Conservation (phyloP, 2,329 filamentous ascomycete genomes). For the Catunica adiposa region DNA sequence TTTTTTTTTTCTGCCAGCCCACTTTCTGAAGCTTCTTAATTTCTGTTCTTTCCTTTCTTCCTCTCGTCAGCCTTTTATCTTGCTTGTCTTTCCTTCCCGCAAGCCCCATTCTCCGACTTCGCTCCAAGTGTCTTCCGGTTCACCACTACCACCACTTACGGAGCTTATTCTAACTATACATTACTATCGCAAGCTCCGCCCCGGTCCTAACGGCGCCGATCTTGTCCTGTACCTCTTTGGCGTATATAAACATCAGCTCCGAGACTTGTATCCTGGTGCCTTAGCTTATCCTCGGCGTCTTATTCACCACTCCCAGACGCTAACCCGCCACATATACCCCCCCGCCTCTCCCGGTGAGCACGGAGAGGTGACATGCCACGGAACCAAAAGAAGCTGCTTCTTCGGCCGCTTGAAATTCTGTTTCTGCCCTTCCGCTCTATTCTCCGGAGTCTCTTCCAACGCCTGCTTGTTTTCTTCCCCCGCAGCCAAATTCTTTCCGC, state of each 20-base stretch:
- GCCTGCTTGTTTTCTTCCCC: conserved; percentile 11
- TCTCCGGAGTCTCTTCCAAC: conserved; percentile 15
- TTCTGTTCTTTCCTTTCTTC: conserved; percentile 3
- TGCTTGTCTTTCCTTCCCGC: background rate
- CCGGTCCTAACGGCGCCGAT: background rate
- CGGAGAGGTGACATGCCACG: conserved; percentile 13
- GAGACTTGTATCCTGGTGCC: background rate
- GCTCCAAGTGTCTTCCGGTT: background rate
- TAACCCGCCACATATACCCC: background rate
- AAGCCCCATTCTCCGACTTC: background rate
- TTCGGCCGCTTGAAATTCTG: conserved; percentile 20
- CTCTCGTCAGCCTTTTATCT: background rate
- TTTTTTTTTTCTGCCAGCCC: conserved; percentile 9
- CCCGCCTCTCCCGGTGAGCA: conserved; percentile 5
- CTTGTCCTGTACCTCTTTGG: background rate
- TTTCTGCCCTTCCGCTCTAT: conserved; percentile 19
- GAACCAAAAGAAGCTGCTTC: conserved; percentile 17
- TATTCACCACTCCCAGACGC: background rate
- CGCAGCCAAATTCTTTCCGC: conserved; percentile 12
- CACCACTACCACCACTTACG: background rate
- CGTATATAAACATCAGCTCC: background rate
- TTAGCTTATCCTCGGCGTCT: background rate
- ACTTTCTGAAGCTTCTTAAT: background rate
- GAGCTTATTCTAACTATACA: background rate
- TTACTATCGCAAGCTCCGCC: background rate